phyloP scores from a whole-genome alignment of 352 stramenopile species.

The Phytopythium oedochilum region DNA sequence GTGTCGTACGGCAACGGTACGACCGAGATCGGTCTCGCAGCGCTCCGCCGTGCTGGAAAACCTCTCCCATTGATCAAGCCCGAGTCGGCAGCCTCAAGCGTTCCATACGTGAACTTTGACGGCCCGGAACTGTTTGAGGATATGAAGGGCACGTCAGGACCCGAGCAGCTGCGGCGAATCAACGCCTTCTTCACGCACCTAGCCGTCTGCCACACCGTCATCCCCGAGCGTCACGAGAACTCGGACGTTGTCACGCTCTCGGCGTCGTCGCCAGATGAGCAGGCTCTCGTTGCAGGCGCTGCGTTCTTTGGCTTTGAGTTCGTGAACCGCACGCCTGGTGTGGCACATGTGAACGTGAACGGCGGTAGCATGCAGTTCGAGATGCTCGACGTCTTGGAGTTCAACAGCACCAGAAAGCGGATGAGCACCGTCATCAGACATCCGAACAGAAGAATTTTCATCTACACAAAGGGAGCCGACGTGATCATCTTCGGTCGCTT shows the following conservation, averaged over 20 bases:
- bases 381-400: conserved; percentile 89
- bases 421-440: conserved; percentile 90
- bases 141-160: conserved; percentile 49
- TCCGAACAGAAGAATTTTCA: conserved; percentile 46
- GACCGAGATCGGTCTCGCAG: conserved; percentile 74
- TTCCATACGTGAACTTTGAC: conserved; percentile 80
- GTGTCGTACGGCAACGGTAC: conserved; percentile 87
- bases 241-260: conserved; percentile 60
- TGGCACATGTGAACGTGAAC: conserved; percentile 43
- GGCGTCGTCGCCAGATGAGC: conserved; percentile 81
- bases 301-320: conserved; percentile 77
- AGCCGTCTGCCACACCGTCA: conserved; percentile 94
- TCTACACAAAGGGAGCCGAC: conserved; percentile 77
- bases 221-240: conserved; percentile 90
- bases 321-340: conserved; percentile 52
- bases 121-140: conserved; percentile 59
- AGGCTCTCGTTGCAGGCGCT: conserved; percentile 79
- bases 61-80: conserved; percentile 29
- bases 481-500: conserved; percentile 60
- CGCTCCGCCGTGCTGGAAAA: conserved; percentile 55
- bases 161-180: conserved; percentile 43
- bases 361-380: conserved; percentile 45
- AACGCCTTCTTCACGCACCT: conserved; percentile 85
- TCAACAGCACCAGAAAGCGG: conserved; percentile 91
- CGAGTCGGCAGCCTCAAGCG: conserved; percentile 15